Percentiles rank a stretch among this genome's conserved stretches.
Evolutionary conservation across 495 filamentous ascomycete species (phyloP).

Genomic region (Aspergillus baeticus): DNA sequence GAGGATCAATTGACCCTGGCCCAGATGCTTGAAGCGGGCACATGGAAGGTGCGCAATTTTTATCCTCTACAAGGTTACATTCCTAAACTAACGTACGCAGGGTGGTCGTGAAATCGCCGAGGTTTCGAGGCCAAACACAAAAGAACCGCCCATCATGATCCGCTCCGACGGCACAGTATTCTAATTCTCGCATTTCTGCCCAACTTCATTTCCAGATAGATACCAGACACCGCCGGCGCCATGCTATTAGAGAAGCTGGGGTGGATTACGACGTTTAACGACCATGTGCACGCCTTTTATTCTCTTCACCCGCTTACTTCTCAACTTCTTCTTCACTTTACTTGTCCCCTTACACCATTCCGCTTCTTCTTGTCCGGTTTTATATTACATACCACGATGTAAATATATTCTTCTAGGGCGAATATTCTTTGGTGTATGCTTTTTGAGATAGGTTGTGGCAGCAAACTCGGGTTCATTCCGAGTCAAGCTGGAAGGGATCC

Average conservation of each 20-base stretch:
- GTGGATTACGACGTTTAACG: conserved; percentile 39
- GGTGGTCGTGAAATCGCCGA: conserved; percentile 95
- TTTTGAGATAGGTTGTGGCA: too few relatives aligned
- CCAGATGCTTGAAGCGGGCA: conserved; percentile 70
- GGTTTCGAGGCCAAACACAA: conserved; percentile 92
- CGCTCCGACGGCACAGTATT: conserved; percentile 96
- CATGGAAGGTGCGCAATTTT: conserved; percentile 69
- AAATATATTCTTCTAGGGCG: neutral
- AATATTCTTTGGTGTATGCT: too few relatives aligned
- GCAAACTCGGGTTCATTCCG: too few relatives aligned
- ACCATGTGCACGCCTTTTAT: conserved; percentile 28
- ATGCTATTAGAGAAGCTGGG: conserved; percentile 21
- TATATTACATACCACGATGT: neutral
- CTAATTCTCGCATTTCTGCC: conserved; percentile 43
- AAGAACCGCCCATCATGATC: conserved; percentile 95
- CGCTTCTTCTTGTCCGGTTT: neutral
- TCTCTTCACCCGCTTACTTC: conserved; percentile 13
- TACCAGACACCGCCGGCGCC: conserved; percentile 30
- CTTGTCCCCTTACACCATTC: neutral
- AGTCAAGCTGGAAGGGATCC: too few relatives aligned
- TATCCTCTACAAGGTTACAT: neutral
- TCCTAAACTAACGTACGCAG: conserved; percentile 47
- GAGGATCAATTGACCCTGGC: conserved; percentile 57
- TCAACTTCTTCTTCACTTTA: conserved; percentile 12
- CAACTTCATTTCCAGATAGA: conserved; percentile 25